Evolutionary conservation across 148 eudicot genomes (phyloP), one percentile per base, ranked within the genome.

Genomic region (Hydrangea macrophylla): DNA sequence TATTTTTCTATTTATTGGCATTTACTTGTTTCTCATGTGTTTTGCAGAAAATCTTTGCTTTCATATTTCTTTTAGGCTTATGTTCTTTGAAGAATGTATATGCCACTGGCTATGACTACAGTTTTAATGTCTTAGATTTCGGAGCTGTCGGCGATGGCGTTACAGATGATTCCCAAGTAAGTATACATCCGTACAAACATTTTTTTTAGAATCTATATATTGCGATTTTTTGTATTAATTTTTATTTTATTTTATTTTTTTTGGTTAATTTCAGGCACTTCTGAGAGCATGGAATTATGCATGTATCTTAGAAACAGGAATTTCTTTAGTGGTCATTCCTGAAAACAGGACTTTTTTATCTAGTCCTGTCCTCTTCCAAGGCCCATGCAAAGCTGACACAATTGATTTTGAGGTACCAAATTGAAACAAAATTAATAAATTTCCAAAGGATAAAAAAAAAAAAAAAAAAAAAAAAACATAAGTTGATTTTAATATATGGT

Each of bases 371-470:
- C 77, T 71, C 57, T 88, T 88, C 39, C 12, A 24, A 0, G 90
- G 92, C 39, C 92, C 92, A 13, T 88, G 92, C 87, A 75, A 77
- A 28, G 68, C 89, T 0, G 12, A 75, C 6, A 62, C 17, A 51
- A 81, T 88, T 44, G 59, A 70, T 75, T 80, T 87, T 55, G 44
- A 60, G 85, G 92, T 80, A 76, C n/a, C n/a, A n/a, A n/a, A n/a
- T n/a, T n/a, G n/a, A n/a, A 48, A 54, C 0, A 7, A 48, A n/a
- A 60, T 25, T 42, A 0, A 48, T 1, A 31, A 59, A n/a, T 20
- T 1, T 30, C 20, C 44, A 48, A 2, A n/a, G n/a, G n/a, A n/a
- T n/a, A n/a, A n/a, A n/a, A n/a, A n/a, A n/a, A n/a, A n/a, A n/a
- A n/a, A n/a, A n/a, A n/a, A n/a, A n/a, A n/a, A n/a, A n/a, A n/a